Conservation (phyloP, 352 stramenopile species). For the Pythium pyrilobum region DNA sequence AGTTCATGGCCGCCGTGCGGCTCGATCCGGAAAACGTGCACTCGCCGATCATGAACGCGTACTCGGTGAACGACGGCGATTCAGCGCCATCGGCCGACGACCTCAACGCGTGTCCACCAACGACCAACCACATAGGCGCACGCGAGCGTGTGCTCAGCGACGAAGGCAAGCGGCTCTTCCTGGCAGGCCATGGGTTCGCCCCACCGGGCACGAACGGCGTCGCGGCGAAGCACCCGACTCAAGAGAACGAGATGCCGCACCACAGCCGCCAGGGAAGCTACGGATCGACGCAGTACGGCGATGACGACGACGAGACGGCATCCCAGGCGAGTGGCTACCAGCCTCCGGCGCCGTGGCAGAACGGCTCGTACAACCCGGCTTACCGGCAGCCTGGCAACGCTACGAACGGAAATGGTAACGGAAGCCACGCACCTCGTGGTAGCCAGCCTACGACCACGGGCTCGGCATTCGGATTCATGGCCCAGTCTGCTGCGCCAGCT, state of each 20-base stretch:
- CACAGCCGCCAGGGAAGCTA: slow-evolving; percentile 42
- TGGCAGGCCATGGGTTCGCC: slow-evolving; percentile 40
- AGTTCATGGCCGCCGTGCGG: slow-evolving; percentile 74
- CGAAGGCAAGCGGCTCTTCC: slow-evolving; percentile 81
- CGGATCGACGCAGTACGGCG: slow-evolving; percentile 47
- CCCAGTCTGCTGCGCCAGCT: background rate
- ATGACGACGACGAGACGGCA: slow-evolving; percentile 45
- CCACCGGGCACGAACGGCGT: slow-evolving; percentile 1
- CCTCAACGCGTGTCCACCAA: slow-evolving; percentile 50
- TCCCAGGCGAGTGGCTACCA: slow-evolving; percentile 36
- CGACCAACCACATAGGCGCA: slow-evolving; percentile 55
- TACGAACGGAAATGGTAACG: slow-evolving; percentile 19
- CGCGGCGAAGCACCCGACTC: slow-evolving; percentile 9
- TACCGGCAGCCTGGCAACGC: slow-evolving; percentile 14
- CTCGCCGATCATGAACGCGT: slow-evolving; percentile 24
- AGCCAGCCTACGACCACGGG: slow-evolving; percentile 1
- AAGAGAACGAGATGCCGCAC: slow-evolving; percentile 28
- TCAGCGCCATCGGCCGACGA: slow-evolving; percentile 40
- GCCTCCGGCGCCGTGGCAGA: slow-evolving; percentile 24
- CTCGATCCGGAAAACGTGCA: slow-evolving; percentile 76
- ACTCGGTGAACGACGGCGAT: slow-evolving; percentile 43
- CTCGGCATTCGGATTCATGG: slow-evolving; percentile 54
- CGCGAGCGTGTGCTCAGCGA: slow-evolving; percentile 76
- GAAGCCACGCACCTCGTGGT: background rate
- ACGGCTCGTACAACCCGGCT: slow-evolving; percentile 46